A percentile compares a stretch with the other conserved stretches of the same genome.
Conservation (phyloP, 139 green algal genomes). For the Volvox reticuliferus region DNA sequence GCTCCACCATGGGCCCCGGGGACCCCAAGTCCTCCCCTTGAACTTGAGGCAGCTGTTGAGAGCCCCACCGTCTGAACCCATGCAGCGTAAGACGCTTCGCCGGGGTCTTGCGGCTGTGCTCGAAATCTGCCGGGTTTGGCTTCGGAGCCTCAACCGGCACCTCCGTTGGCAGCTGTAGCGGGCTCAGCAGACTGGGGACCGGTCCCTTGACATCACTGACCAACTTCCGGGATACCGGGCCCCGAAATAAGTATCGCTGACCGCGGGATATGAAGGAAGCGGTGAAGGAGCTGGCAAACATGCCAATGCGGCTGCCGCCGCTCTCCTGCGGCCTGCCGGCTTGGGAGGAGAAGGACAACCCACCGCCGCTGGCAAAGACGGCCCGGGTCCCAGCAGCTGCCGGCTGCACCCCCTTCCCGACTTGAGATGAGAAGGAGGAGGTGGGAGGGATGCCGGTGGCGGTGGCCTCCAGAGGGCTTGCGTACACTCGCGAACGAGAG, state of each 20-base stretch:
- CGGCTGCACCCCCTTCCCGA: background rate
- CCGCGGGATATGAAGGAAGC: background rate
- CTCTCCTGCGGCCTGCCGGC: background rate
- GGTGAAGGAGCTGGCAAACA: background rate
- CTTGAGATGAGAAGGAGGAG: background rate
- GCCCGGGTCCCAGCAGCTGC: too few relatives aligned
- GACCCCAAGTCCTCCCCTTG: background rate
- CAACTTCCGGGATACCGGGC: background rate
- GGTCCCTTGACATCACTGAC: background rate
- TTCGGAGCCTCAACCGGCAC: background rate
- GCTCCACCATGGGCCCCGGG: too few relatives aligned
- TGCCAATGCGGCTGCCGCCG: background rate
- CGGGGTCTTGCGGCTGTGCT: background rate
- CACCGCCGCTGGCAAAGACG: background rate
- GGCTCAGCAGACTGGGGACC: conserved; percentile 14
- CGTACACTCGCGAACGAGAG: background rate
- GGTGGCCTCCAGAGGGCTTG: background rate
- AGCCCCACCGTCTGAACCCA: background rate
- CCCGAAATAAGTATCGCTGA: background rate
- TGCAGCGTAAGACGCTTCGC: background rate
- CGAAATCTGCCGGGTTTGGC: too few relatives aligned
- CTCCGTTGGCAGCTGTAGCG: background rate
- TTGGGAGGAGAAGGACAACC: background rate
- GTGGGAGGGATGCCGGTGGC: background rate
- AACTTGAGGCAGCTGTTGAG: background rate